Conservation (phyloP, 257 asterid genomes). For the Capsicum rhomboideum region DNA sequence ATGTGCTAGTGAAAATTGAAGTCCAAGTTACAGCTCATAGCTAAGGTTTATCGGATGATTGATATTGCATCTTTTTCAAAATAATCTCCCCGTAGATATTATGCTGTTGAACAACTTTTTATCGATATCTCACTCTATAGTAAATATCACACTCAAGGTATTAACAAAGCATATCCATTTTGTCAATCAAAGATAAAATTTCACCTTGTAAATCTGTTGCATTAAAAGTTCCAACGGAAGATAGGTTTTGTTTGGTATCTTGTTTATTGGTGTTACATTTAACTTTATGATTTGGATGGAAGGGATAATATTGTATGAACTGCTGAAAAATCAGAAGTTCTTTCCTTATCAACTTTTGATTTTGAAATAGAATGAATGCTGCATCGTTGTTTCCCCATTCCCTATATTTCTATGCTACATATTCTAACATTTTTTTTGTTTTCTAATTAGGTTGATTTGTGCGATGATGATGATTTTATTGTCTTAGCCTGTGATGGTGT, state of each 20-base stretch:
- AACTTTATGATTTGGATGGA: neutral
- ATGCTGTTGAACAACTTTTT: neutral
- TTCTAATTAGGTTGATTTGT: slow-evolving; percentile 64
- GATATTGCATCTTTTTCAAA: neutral
- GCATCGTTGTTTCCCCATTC: neutral
- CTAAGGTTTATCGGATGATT: neutral
- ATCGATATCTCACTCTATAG: neutral
- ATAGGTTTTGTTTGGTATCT: neutral
- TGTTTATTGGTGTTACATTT: neutral
- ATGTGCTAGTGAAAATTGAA: neutral
- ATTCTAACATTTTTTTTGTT: slow-evolving; percentile 1
- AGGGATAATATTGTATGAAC: neutral
- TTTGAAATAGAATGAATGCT: neutral
- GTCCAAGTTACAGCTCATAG: neutral
- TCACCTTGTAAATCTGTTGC: neutral
- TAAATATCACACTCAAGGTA: neutral
- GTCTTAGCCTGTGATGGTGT: slow-evolving; percentile 98
- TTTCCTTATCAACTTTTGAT: neutral
- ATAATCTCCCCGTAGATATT: neutral
- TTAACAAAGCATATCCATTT: neutral
- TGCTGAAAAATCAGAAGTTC: neutral
- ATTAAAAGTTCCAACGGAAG: neutral
- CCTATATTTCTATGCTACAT: neutral
- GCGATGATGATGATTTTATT: slow-evolving; percentile 80
- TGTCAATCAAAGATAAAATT: neutral